Conservation (phyloP, 257 asterid genomes). For the Echites panduratus region DNA sequence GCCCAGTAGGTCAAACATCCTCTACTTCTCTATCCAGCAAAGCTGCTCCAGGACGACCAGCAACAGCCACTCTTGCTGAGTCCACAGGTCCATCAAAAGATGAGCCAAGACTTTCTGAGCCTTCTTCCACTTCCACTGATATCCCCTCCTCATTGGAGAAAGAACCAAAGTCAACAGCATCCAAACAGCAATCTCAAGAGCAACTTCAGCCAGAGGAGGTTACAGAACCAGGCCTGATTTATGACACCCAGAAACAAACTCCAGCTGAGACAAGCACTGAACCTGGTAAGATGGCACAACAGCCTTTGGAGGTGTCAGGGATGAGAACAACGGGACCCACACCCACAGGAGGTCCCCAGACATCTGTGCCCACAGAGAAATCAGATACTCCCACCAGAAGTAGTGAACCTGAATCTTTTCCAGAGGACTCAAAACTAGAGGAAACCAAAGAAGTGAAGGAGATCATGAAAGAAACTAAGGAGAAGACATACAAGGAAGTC, state of each 20-base stretch:
- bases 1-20: constrained; percentile 29
- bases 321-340: constrained; percentile 1
- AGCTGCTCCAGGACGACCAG: constrained; percentile 7
- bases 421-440: constrained; percentile 23
- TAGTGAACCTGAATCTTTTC: constrained; percentile 14
- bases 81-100: constrained; percentile 31
- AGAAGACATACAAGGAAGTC: constrained; percentile 20
- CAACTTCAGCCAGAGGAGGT: constrained; percentile 22
- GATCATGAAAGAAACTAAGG: constrained; percentile 26
- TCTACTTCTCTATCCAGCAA: constrained; percentile 27
- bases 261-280: constrained; percentile 12
- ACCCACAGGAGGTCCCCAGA: constrained; percentile 12
- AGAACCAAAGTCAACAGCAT: constrained; percentile 21
- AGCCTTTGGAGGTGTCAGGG: constrained; percentile 23
- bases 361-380: constrained; percentile 18
- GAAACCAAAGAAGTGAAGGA: constrained; percentile 50
- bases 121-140: constrained; percentile 18
- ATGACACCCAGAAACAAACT: constrained; percentile 16
- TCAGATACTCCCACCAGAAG: constrained; percentile 16
- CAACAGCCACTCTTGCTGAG: constrained; percentile 11
- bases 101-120: constrained; percentile 19
- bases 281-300: constrained; percentile 14
- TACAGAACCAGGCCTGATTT: constrained; percentile 10
- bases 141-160: constrained; percentile 19
- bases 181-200: constrained; percentile 22